Evolutionary conservation across 192 early-diverging fungal genomes (phyloP), one percentile per base, ranked within the genome.

Genomic region (Diversispora epigaea): DNA sequence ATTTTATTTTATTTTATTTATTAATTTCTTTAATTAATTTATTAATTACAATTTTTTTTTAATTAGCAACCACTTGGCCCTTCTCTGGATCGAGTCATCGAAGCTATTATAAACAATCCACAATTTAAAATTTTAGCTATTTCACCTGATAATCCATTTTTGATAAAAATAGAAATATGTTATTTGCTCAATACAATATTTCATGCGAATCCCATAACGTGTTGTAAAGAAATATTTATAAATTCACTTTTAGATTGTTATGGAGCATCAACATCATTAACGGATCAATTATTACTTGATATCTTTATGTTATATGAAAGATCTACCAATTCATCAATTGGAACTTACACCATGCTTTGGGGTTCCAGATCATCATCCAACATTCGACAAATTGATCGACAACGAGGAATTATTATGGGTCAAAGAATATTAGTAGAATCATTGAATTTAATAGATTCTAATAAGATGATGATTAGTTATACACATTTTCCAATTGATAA

Each of bases 391-490:
- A 49, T 75, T 69, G 22, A 81, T 77, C 50, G 60, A 71, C 1
- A 78, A 32, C 25, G 68, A 41, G 76, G 47, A 61, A 77, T 21
- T 45, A 67, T 80, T n/a, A 83, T 66, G 75, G 82, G 73, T 5
- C 79, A 80, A 49, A 77, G 71, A n/a, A 78, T 80, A 76, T 78
- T 83, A 17, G 80, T 85, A 7, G 91, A 93, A 63, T 79, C 85
- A 6, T 70, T 94, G 41, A 81, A 80, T 43, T 72, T 82, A 43
- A 82, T 94, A 63, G 91, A 94, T 70, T 81, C 88, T 11, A 72
- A 68, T 6, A 77, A 88, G 76, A 91, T 94, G 93, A 79, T 83
- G 61, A 76, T 85, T 52, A 85, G 89, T 12, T 78, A 86, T 41
- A 83, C 83, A 4, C 82, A 83, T 61, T 90, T 89, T 67, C 85